Base-by-base conservation (phyloP, 129 eudicot species). In the Flaveria linearis region DNA sequence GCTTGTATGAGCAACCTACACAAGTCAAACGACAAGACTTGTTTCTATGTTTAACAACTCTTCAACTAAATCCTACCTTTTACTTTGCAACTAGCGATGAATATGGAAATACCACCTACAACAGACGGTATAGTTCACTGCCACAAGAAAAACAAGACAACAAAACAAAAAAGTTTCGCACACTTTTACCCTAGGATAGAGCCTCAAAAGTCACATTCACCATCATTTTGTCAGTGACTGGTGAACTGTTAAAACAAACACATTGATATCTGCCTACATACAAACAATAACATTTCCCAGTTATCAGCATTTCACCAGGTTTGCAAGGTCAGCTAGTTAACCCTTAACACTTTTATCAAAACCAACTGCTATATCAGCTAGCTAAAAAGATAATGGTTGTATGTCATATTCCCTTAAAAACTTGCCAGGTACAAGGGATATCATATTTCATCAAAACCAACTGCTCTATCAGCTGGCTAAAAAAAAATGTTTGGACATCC, bases 111-210 rank as follows among this genome's bases (percentile, higher is more conserved):
- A 22, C 6, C 64, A 57, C 5, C 33, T 23, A 57, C 64, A 57
- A 23, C 15, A 57, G 30, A 28, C n/a, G 25, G 36, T 30, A 10
- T 71, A 51, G 75, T 51, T 71, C 64, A 69, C 75, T 51, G 49
- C 64, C 75, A 30, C 36, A 30, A 30, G 36, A 30, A 30, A 30
- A 30, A 30, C 36, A 30, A 30, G 36, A 71, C 10, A 13, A 61
- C 68, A 26, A 25, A 26, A 61, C 68, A 17, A 51, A 71, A 51
- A 28, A 9, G 26, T 26, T 50, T 26, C 51, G 42, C 17, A 22
- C 15, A 69, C 60, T 46, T 69, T 69, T 47, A 45, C 58, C 11
- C 74, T 15, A 14, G 17, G 23, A 69, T 47, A 14, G 41, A 43
- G 22, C 74, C 63, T 26, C 26, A 28, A 30, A 71, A 33, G 46